phyloP scores from a whole-genome alignment of 2,329 filamentous ascomycete species.

The Fusarium caatingaense region DNA sequence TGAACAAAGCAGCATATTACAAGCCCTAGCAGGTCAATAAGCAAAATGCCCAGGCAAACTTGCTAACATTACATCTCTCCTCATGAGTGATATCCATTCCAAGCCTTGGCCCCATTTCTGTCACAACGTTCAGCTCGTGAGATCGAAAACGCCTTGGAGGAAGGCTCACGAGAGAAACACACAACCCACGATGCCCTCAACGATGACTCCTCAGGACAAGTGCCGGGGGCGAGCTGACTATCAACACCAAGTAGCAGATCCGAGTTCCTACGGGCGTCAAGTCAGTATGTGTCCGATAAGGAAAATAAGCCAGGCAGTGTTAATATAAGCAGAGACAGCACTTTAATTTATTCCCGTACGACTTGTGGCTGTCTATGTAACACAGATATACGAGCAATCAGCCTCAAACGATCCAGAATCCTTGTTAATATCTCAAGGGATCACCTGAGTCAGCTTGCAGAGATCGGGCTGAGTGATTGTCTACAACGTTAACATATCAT shows the following conservation, averaged over 20 bases:
- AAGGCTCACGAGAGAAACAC: not conserved
- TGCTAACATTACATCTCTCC: not conserved
- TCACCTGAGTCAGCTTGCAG: constrained; percentile 4
- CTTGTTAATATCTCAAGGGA: not conserved
- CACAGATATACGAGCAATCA: constrained; percentile 10
- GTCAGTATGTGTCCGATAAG: not conserved
- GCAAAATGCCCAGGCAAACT: not conserved
- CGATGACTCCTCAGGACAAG: not conserved
- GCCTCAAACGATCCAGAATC: not conserved
- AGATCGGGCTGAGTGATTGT: not conserved
- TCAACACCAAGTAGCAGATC: not conserved
- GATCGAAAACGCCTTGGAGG: not conserved
- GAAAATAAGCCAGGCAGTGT: not conserved
- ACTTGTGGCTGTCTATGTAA: not conserved
- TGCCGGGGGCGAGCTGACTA: not conserved
- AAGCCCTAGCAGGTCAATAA: not conserved
- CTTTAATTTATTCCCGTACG: not conserved
- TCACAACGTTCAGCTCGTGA: not conserved
- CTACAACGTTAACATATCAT: not conserved
- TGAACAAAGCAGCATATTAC: not conserved
- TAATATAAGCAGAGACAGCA: not conserved
- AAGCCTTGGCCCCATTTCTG: not conserved
- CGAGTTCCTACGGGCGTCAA: not conserved
- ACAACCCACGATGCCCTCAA: not conserved
- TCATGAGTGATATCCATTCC: not conserved